phyloP scores from a whole-genome alignment of 352 stramenopile genomes.

The Globisporangium emineosum region DNA sequence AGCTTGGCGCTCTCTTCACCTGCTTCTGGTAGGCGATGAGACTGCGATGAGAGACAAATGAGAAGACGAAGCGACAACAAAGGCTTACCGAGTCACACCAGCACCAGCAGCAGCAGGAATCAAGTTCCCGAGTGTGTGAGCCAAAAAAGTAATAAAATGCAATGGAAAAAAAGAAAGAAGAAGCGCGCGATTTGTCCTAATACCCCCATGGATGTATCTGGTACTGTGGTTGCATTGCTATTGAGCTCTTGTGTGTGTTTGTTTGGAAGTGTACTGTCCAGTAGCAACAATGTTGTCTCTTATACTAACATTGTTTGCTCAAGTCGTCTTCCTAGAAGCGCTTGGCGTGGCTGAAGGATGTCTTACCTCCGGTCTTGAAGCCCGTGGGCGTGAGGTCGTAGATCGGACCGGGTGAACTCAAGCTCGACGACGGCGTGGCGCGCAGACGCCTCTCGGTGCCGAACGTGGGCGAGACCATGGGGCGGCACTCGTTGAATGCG shows the following conservation, averaged over 20 bases:
- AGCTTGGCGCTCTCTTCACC: no score
- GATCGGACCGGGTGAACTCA: slow-evolving; percentile 51
- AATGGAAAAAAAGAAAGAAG: slow-evolving; percentile 9
- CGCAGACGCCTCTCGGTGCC: slow-evolving; percentile 58
- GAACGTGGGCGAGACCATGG: slow-evolving; percentile 65
- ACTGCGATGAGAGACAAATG: neutral
- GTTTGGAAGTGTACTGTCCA: neutral
- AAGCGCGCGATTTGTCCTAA: slow-evolving; percentile 1
- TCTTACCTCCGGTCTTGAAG: slow-evolving; percentile 45
- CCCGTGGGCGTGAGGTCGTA: slow-evolving; percentile 69
- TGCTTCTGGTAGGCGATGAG: no score
- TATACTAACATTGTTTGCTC: neutral
- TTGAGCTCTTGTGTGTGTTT: neutral
- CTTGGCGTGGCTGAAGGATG: slow-evolving; percentile 72
- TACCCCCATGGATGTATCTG: neutral
- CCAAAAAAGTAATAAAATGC: slow-evolving; percentile 17
- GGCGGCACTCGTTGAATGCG: slow-evolving; percentile 39
- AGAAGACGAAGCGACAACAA: neutral
- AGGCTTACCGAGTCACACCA: neutral
- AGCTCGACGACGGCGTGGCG: slow-evolving; percentile 16
- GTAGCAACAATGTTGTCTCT: neutral
- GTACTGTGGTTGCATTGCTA: neutral
- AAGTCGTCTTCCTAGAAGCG: slow-evolving; percentile 32
- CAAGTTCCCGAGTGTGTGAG: slow-evolving; percentile 7
- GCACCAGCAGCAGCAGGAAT: neutral